Conservation (phyloP, 2,329 filamentous ascomycete species). For the Fusarium sp. region DNA sequence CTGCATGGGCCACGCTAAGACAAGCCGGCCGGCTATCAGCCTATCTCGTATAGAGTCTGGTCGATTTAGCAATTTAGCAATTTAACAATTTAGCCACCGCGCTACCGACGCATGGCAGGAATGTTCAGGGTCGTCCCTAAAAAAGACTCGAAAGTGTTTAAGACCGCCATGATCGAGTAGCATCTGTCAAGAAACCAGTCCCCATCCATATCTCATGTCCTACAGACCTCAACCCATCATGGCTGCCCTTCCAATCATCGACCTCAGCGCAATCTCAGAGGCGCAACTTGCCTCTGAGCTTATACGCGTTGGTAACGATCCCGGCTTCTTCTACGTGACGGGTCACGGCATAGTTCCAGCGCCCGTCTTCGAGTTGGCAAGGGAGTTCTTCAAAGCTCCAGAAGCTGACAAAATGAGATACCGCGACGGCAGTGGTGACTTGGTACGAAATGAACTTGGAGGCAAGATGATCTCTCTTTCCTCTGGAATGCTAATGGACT, state of each 20-base stretch:
- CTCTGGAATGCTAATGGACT: neutral
- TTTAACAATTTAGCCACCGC: neutral
- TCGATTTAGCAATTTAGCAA: neutral
- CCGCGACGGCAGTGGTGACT: neutral
- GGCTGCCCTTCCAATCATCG: neutral
- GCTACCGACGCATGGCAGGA: neutral
- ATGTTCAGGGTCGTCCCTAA: neutral
- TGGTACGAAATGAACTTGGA: neutral
- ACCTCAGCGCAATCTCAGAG: neutral
- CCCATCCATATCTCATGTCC: neutral
- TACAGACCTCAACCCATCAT: neutral
- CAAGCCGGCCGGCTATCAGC: neutral
- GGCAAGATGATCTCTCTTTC: rapidly evolving
- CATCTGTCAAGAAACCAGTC: neutral
- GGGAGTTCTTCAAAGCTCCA: neutral
- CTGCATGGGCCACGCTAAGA: neutral
- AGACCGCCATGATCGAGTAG: neutral
- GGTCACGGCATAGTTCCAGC: neutral
- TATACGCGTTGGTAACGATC: neutral
- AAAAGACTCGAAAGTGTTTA: neutral
- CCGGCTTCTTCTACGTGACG: neutral
- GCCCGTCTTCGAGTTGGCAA: neutral
- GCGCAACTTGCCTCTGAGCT: neutral
- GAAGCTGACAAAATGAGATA: neutral
- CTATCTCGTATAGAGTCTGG: neutral